Evolutionary conservation across 805 yeast species (phyloP).

Genomic region (Starmera quercuum): DNA sequence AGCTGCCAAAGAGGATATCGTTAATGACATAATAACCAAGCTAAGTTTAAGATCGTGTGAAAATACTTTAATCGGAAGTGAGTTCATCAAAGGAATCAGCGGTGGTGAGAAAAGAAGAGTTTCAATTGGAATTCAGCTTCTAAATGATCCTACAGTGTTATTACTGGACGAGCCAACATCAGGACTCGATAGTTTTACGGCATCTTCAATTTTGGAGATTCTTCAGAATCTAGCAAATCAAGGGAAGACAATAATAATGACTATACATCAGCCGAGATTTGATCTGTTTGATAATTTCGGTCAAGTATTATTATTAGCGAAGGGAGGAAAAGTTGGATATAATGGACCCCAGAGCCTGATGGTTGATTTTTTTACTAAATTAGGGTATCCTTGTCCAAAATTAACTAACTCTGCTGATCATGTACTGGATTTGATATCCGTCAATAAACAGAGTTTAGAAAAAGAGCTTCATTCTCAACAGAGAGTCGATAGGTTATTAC

Average conservation of each 20-base stretch:
- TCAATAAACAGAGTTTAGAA: slow-evolving; percentile 12
- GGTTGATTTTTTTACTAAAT: slow-evolving; percentile 36
- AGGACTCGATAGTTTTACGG: slow-evolving; percentile 78
- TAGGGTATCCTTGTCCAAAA: slow-evolving; percentile 52
- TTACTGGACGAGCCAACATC: slow-evolving; percentile 87
- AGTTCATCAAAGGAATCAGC: slow-evolving; percentile 58
- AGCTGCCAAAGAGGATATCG: slow-evolving; percentile 37
- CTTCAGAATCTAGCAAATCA: slow-evolving; percentile 49
- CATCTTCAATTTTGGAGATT: slow-evolving; percentile 60
- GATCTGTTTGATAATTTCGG: slow-evolving; percentile 63
- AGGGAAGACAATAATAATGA: slow-evolving; percentile 63
- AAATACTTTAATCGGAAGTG: slow-evolving; percentile 61
- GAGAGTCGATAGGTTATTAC: slow-evolving; percentile 9
- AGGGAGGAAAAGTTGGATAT: slow-evolving; percentile 70
- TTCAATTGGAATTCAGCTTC: slow-evolving; percentile 71
- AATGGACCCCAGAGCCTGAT: slow-evolving; percentile 51
- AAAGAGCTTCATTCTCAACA: slow-evolving; percentile 10
- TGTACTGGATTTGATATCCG: slow-evolving; percentile 63
- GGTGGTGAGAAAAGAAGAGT: slow-evolving; percentile 84
- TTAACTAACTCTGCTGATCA: slow-evolving; percentile 70
- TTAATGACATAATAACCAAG: slow-evolving; percentile 52
- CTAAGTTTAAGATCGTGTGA: slow-evolving; percentile 72
- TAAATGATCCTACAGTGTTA: slow-evolving; percentile 65
- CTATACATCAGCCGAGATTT: slow-evolving; percentile 85
- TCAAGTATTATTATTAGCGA: slow-evolving; percentile 61